phyloP scores from a whole-genome alignment of 2,329 filamentous ascomycete species.

The Penicillium nordicum region DNA sequence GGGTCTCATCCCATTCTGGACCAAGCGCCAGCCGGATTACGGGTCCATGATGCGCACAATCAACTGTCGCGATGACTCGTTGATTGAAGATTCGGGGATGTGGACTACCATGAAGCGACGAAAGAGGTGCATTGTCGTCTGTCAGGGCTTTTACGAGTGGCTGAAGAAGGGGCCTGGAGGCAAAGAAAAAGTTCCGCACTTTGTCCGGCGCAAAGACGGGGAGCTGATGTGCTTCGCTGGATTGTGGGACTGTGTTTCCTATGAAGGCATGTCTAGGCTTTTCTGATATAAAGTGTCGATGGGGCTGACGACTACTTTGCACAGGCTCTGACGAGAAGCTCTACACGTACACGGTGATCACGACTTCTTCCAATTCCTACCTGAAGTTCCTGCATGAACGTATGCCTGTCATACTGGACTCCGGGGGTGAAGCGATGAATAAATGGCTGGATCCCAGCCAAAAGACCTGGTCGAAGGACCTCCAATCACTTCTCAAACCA shows the following conservation, averaged over 20 bases:
- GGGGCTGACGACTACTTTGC: not conserved
- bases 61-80: constrained; percentile 88
- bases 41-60: constrained; percentile 79
- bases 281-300: not conserved
- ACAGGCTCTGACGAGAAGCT: constrained; percentile 62
- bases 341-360: constrained; percentile 93
- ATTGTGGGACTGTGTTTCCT: constrained; percentile 83
- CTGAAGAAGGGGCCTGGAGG: constrained; percentile 67
- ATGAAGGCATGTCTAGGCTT: constrained; percentile 57
- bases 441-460: constrained; percentile 75
- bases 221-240: constrained; percentile 85
- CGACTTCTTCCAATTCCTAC: constrained; percentile 78
- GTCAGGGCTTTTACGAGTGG: constrained; percentile 97
- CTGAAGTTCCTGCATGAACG: constrained; percentile 85
- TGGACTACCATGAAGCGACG: constrained; percentile 88
- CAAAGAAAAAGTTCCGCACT: constrained; percentile 82
- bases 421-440: constrained; percentile 65
- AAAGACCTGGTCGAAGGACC: constrained; percentile 69
- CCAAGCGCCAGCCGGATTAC: constrained; percentile 76
- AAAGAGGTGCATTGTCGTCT: constrained; percentile 83
- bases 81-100: constrained; percentile 73
- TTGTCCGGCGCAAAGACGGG: constrained; percentile 75
- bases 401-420: constrained; percentile 90
- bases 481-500: constrained; percentile 76
- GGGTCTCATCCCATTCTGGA: constrained; percentile 93